Percentiles rank a stretch among this genome's conserved stretches.
phyloP scores from a whole-genome alignment of 768 basidiomycete species.

The Phaeotremella skinneri region DNA sequence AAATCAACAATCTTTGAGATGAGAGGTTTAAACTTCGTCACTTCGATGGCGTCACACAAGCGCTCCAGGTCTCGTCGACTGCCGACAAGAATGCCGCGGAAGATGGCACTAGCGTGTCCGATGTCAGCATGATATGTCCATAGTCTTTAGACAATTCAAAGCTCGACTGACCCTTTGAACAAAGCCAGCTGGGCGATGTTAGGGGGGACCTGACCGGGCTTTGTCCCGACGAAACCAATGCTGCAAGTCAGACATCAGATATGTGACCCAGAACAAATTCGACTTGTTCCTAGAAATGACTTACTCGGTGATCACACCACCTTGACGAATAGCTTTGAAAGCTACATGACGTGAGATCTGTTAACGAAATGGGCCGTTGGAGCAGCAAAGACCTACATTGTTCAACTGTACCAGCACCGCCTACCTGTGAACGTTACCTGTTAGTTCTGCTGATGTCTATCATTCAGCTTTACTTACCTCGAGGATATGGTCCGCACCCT shows the following conservation, averaged over 20 bases:
- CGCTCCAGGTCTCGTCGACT: background rate
- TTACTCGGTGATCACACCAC: constrained; percentile 19
- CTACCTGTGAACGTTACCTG: too few relatives aligned
- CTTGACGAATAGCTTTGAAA: constrained; percentile 19
- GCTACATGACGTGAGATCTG: constrained; percentile 4
- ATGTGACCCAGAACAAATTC: background rate
- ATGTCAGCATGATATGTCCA: too few relatives aligned
- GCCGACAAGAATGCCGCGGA: constrained; percentile 2
- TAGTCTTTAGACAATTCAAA: background rate
- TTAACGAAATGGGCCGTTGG: background rate
- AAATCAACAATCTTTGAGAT: constrained; percentile 1
- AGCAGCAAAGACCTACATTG: constrained; percentile 10
- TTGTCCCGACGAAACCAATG: constrained; percentile 20
- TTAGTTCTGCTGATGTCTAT: too few relatives aligned
- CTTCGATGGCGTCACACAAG: constrained; percentile 1
- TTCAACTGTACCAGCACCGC: constrained; percentile 24
- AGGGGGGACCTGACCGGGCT: background rate
- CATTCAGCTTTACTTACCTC: constrained; percentile 13
- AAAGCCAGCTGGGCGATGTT: background rate
- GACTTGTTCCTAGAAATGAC: background rate
- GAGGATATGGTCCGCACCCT: constrained; percentile 27
- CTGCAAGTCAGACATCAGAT: background rate
- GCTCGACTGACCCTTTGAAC: background rate
- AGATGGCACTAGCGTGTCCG: background rate
- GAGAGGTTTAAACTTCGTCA: background rate